phyloP scores from a whole-genome alignment of 768 basidiomycete genomes.

The Hortiboletus campestris region DNA sequence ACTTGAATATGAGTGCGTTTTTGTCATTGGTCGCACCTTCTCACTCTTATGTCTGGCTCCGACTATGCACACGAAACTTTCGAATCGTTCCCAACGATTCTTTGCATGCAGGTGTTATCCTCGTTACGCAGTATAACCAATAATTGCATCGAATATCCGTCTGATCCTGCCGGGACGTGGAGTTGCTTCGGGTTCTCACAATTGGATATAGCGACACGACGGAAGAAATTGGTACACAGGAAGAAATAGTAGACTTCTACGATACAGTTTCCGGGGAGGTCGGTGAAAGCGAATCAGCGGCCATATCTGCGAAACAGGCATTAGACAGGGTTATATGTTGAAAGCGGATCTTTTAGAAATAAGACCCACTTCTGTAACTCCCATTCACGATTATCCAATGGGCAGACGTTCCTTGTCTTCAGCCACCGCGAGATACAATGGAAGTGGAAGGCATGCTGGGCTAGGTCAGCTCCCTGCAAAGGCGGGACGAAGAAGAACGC shows the following conservation, averaged over 20 bases:
- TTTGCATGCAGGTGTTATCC: neutral
- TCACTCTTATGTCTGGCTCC: neutral
- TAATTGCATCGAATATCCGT: neutral
- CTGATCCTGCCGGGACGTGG: neutral
- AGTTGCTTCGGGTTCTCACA: neutral
- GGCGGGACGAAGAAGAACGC: neutral
- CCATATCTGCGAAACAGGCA: conserved; percentile 35
- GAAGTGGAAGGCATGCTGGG: conserved; percentile 97
- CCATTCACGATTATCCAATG: conserved; percentile 95
- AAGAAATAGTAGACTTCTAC: conserved; percentile 8
- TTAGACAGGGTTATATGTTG: neutral
- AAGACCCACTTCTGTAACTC: conserved; percentile 88
- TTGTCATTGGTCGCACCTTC: neutral
- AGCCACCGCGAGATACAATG: conserved; percentile 99
- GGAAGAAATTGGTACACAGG: conserved; percentile 13
- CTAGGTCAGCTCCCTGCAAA: neutral
- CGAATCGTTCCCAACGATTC: neutral
- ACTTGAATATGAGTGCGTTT: neutral
- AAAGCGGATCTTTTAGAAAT: neutral
- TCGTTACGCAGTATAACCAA: neutral
- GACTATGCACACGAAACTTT: neutral
- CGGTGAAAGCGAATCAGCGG: conserved; percentile 29
- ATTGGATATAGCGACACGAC: neutral
- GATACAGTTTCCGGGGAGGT: conserved; percentile 14
- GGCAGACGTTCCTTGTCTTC: conserved; percentile 95